These are phyloP conservation scores for Sporothrix dimorphospora DNA, from an alignment of 2,329 filamentous ascomycete species.

Conservation along the genomic window DNA sequence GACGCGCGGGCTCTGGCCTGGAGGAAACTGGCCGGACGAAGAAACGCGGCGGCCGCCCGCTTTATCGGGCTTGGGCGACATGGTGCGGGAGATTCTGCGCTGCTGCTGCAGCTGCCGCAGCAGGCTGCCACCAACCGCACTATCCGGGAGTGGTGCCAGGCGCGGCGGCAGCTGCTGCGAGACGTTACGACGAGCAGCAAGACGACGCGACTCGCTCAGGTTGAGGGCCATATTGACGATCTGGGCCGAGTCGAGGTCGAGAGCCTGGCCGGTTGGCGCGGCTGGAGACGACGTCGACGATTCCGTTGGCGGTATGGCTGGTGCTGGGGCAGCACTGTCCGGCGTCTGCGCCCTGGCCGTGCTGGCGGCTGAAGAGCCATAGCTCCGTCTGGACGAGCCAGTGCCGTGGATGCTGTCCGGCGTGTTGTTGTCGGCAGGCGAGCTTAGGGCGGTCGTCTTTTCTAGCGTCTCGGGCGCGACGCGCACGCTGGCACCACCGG, in stretches of 20 bases:
- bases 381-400: conserved; percentile 27
- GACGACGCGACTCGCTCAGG: conserved; percentile 77
- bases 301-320: conserved; percentile 26
- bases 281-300: conserved; percentile 2
- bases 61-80: conserved; percentile 60
- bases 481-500: neutral
- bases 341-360: conserved; percentile 32
- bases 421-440: neutral
- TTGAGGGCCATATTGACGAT: conserved; percentile 93
- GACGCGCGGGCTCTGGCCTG: conserved; percentile 38
- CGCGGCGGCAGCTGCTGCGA: conserved; percentile 56
- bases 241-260: conserved; percentile 79
- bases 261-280: neutral
- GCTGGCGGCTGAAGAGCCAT: conserved; percentile 31
- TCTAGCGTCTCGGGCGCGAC: neutral
- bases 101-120: conserved; percentile 74
- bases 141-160: conserved; percentile 57
- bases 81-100: conserved; percentile 62
- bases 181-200: conserved; percentile 61
- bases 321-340: conserved; percentile 32
- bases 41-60: conserved; percentile 39
- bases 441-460: neutral
- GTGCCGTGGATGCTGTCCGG: conserved; percentile 1
- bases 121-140: conserved; percentile 60
- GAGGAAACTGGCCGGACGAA: neutral